These are phyloP conservation scores for Iberis pinnata DNA, from an alignment of 345 rosid species.

Conservation along the genomic window DNA sequence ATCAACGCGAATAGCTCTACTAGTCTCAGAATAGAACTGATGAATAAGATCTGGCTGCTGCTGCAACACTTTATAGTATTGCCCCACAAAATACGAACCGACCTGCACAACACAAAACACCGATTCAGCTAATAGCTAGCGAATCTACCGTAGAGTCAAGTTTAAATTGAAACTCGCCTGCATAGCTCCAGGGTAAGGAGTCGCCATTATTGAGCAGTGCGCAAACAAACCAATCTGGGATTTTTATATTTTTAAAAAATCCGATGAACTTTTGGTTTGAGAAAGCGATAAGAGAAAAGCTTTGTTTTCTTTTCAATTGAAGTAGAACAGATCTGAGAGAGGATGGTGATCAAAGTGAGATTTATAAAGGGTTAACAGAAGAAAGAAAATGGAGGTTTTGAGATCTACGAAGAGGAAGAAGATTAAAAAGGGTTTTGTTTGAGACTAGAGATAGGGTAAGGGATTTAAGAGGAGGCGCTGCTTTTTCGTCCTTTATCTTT, in stretches of 20 bases:
- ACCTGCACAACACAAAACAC: slow-evolving; percentile 38
- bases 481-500: not conserved
- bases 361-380: not conserved
- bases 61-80: slow-evolving; percentile 79
- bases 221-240: too few species aligned
- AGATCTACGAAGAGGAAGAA: not conserved
- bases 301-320: too few species aligned
- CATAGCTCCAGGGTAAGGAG: slow-evolving; percentile 55
- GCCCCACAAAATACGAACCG: slow-evolving; percentile 90
- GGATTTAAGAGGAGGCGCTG: not conserved
- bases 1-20: slow-evolving; percentile 68
- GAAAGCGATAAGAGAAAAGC: too few species aligned
- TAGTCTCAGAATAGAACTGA: slow-evolving; percentile 71
- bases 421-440: not conserved
- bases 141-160: too few species aligned
- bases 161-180: slow-evolving; percentile 43
- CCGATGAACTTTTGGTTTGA: slow-evolving; percentile 16
- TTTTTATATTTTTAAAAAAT: too few species aligned
- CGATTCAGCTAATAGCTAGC: not conserved
- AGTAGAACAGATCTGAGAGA: not conserved
- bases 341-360: not conserved
- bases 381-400: too few species aligned
- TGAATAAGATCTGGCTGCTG: slow-evolving; percentile 82
- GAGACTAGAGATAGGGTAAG: not conserved
- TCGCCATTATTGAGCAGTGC: slow-evolving; percentile 39